Conservation (phyloP, 495 filamentous ascomycete genomes). For the Penicillium bovifimosum region DNA sequence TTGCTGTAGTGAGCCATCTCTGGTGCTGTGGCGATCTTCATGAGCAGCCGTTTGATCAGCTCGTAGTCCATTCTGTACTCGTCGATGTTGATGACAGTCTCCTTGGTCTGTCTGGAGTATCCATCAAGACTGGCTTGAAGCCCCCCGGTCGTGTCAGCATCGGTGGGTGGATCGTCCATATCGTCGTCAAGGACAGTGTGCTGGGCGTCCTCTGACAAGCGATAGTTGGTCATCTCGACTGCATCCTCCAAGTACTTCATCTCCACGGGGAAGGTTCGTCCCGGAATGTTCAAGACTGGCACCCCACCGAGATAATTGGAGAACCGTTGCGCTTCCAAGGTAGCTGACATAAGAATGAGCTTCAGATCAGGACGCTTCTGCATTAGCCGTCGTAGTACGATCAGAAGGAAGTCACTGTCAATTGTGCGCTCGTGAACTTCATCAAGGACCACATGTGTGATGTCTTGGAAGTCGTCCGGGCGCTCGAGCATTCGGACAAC, state of each 20-base stretch:
- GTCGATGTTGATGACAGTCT: slow-evolving; percentile 68
- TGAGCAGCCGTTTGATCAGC: slow-evolving; percentile 68
- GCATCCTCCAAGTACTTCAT: slow-evolving; percentile 89
- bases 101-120: slow-evolving; percentile 70
- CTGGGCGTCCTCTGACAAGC: slow-evolving; percentile 48
- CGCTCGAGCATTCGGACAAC: slow-evolving; percentile 95
- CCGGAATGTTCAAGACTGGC: slow-evolving; percentile 82
- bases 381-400: slow-evolving; percentile 80
- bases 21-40: slow-evolving; percentile 62
- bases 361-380: slow-evolving; percentile 64
- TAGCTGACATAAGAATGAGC: slow-evolving; percentile 94
- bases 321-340: slow-evolving; percentile 85
- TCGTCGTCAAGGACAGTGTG: slow-evolving; percentile 40
- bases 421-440: slow-evolving; percentile 94
- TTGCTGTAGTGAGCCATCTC: slow-evolving; percentile 68
- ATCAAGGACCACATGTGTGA: slow-evolving; percentile 89
- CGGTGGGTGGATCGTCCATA: slow-evolving; percentile 42
- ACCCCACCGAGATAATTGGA: slow-evolving; percentile 81
- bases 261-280: slow-evolving; percentile 86
- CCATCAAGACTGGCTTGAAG: slow-evolving; percentile 47
- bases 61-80: slow-evolving; percentile 84
- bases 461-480: slow-evolving; percentile 74
- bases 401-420: slow-evolving; percentile 90
- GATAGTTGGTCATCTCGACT: slow-evolving; percentile 71
- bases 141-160: slow-evolving; percentile 34